Conservation (phyloP, 2,329 filamentous ascomycete genomes). For the Hymenoscyphus infarciens region DNA sequence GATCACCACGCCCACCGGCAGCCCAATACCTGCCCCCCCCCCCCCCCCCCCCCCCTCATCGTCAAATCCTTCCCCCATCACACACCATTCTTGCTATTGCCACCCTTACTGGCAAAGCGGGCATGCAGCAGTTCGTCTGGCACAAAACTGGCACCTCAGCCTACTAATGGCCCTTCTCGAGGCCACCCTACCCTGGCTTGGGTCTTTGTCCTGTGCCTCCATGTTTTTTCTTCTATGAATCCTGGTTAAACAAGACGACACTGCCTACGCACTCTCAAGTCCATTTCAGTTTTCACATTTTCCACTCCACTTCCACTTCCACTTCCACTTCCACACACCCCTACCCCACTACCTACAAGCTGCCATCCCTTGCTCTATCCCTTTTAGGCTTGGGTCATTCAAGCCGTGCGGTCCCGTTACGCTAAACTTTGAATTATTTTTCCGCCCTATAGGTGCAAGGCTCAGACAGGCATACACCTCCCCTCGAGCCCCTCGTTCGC, state of each 20-base stretch:
- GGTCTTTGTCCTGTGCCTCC: constrained; percentile 2
- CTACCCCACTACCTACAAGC: background rate
- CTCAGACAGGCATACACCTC: constrained; percentile 1
- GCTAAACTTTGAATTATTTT: background rate
- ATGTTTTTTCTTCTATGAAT: background rate
- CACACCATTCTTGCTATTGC: constrained; percentile 7
- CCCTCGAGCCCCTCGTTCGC: constrained; percentile 2
- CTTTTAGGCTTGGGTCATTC: constrained; percentile 4
- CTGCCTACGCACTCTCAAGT: background rate
- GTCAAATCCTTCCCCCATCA: constrained; percentile 9
- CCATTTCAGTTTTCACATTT: background rate
- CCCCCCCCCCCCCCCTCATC: background rate
- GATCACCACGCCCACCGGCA: constrained; percentile 1
- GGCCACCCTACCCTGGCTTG: background rate
- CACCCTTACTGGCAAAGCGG: background rate
- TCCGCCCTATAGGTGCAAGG: constrained; percentile 1
- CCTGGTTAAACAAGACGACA: background rate
- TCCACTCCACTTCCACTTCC: background rate
- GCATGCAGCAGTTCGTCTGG: background rate
- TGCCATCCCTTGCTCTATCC: background rate
- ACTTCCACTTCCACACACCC: background rate
- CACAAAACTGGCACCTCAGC: constrained; percentile 9
- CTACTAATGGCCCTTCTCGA: constrained; percentile 11
- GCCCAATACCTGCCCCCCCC: too few species aligned
- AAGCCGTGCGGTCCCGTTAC: too few species aligned